A percentile compares a stretch with the other conserved stretches of the same genome.
Evolutionary conservation across 1,284 basidiomycete genomes (phyloP).

Genomic region (Tremellales sp.): DNA sequence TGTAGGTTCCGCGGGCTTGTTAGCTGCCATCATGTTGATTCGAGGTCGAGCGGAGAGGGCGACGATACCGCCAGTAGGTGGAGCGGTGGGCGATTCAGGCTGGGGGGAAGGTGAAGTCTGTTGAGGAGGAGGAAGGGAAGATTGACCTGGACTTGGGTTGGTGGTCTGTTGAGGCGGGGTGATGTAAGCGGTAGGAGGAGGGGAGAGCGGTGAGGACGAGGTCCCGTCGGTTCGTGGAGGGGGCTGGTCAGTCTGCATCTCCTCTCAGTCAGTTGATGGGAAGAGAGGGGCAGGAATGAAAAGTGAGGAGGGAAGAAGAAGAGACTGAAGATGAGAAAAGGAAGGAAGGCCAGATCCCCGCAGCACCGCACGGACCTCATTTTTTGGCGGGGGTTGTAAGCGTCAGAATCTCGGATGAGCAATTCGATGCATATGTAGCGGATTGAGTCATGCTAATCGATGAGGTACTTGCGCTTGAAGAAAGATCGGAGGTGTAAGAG

Average conservation of each 20-base stretch:
- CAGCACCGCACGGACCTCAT: neutral
- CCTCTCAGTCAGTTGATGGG: neutral
- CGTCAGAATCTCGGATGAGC: too few relatives aligned
- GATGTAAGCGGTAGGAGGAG: too few relatives aligned
- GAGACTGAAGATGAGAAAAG: neutral
- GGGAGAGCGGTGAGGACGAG: too few relatives aligned
- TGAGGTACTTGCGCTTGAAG: conserved; percentile 97
- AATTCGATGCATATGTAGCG: conserved; percentile 9
- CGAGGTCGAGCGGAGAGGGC: too few relatives aligned
- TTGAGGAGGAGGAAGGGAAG: neutral
- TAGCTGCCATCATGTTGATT: too few relatives aligned
- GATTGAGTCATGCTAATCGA: conserved; percentile 59
- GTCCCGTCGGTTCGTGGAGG: too few relatives aligned
- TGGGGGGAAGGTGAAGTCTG: too few relatives aligned
- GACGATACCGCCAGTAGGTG: too few relatives aligned
- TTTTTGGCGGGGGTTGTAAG: too few relatives aligned
- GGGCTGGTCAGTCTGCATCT: too few relatives aligned
- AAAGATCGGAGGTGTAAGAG: conserved; percentile 87
- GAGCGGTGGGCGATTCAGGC: too few relatives aligned
- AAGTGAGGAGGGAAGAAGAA: neutral
- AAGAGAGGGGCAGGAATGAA: neutral
- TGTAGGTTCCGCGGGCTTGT: too few relatives aligned
- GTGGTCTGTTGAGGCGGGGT: neutral
- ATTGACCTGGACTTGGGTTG: neutral
- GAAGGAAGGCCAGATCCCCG: neutral